Percentiles rank a stretch among this genome's conserved stretches.
Evolutionary conservation across 352 stramenopile species (phyloP).

Genomic region (Achlya hypogyna): DNA sequence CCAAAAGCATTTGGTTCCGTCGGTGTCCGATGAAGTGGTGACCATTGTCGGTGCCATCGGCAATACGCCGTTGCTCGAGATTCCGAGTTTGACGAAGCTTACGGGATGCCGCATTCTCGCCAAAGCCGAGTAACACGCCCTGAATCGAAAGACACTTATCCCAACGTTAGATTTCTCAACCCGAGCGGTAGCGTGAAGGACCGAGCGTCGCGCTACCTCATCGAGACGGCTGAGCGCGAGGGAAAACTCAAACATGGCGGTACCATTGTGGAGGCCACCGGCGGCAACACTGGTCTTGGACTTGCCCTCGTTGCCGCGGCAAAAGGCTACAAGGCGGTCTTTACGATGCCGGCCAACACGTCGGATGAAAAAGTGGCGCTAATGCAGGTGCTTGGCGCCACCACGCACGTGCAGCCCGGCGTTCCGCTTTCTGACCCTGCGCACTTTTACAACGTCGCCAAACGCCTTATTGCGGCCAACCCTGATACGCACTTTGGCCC

Average conservation of each 20-base stretch:
- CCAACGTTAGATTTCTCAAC: slow-evolving; percentile 64
- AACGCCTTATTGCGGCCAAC: slow-evolving; percentile 49
- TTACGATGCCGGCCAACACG: slow-evolving; percentile 66
- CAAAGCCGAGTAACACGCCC: slow-evolving; percentile 54
- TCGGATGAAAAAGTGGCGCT: slow-evolving; percentile 68
- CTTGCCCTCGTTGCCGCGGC: slow-evolving; percentile 82
- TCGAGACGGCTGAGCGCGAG: slow-evolving; percentile 82
- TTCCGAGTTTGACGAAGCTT: slow-evolving; percentile 52
- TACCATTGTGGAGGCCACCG: slow-evolving; percentile 74
- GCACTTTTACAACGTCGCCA: slow-evolving; percentile 71
- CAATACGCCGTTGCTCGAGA: slow-evolving; percentile 65
- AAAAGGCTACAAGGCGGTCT: slow-evolving; percentile 72
- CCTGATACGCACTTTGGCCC: slow-evolving; percentile 25
- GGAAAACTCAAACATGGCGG: slow-evolving; percentile 66
- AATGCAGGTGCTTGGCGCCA: slow-evolving; percentile 65
- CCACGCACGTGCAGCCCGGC: slow-evolving; percentile 51
- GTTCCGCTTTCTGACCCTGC: slow-evolving; percentile 54
- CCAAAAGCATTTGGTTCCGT: not conserved
- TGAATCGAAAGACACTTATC: too few relatives aligned
- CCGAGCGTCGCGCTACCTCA: slow-evolving; percentile 88
- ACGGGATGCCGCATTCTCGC: slow-evolving; percentile 68
- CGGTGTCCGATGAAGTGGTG: slow-evolving; percentile 31
- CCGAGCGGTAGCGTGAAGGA: slow-evolving; percentile 92
- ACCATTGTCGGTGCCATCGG: slow-evolving; percentile 57
- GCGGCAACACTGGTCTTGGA: slow-evolving; percentile 88